A percentile compares a stretch with the other conserved stretches of the same genome.
Conservation (phyloP, 2,329 filamentous ascomycete genomes). For the Zarea fungicola region DNA sequence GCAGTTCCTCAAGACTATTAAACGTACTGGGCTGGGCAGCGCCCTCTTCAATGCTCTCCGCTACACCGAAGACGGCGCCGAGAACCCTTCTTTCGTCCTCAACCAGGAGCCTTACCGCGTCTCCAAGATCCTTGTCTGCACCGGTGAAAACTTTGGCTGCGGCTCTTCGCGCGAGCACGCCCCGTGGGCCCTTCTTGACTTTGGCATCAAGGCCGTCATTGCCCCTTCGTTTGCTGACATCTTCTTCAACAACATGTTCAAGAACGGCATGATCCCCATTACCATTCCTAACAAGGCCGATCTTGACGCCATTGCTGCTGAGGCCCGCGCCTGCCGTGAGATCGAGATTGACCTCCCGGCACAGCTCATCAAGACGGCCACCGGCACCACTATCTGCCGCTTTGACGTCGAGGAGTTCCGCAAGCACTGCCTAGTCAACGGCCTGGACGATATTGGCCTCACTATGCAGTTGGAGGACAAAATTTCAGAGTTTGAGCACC, state of each 20-base stretch:
- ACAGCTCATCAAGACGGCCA: constrained; percentile 72
- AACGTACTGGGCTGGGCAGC: constrained; percentile 84
- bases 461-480: constrained; percentile 90
- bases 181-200: constrained; percentile 93
- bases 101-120: constrained; percentile 83
- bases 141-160: constrained; percentile 92
- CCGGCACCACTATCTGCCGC: constrained; percentile 65
- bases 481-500: constrained; percentile 76
- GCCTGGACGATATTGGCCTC: constrained; percentile 90
- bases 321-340: constrained; percentile 74
- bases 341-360: constrained; percentile 85
- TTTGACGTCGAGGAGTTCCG: constrained; percentile 93
- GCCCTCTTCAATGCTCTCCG: constrained; percentile 85
- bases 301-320: constrained; percentile 65
- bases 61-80: constrained; percentile 66
- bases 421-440: constrained; percentile 90
- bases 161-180: constrained; percentile 91
- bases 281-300: constrained; percentile 61
- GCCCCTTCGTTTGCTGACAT: constrained; percentile 73
- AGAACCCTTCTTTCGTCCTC: constrained; percentile 78
- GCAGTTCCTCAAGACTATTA: constrained; percentile 98
- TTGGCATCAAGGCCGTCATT: constrained; percentile 91
- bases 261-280: constrained; percentile 97
- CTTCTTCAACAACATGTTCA: constrained; percentile 99
- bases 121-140: constrained; percentile 85